Conservation (phyloP, 352 stramenopile species). For the Pythium utonaiense region DNA sequence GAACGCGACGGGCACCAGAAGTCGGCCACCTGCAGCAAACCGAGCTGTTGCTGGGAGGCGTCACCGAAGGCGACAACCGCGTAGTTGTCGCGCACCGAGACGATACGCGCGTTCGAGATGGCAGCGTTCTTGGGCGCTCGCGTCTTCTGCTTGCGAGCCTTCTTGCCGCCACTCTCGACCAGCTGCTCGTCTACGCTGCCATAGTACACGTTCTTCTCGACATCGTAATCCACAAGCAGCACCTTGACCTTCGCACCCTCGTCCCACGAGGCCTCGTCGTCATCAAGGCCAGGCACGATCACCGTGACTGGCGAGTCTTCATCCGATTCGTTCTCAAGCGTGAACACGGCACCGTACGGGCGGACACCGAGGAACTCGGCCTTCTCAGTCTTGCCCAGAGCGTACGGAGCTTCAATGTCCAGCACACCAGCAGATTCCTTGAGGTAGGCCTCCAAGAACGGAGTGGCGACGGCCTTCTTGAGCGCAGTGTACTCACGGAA, state of each 20-base stretch:
- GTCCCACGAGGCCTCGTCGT: slow-evolving; percentile 37
- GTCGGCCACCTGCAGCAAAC: slow-evolving; percentile 65
- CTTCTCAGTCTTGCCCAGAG: slow-evolving; percentile 73
- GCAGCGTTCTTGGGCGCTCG: slow-evolving; percentile 46
- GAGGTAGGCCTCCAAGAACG: slow-evolving; percentile 58
- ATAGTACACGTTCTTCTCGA: slow-evolving; percentile 83
- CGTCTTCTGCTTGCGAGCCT: slow-evolving; percentile 59
- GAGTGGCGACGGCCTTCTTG: slow-evolving; percentile 29
- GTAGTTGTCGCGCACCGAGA: slow-evolving; percentile 60
- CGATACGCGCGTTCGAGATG: slow-evolving; percentile 32
- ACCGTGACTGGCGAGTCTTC: slow-evolving; percentile 63
- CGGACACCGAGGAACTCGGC: slow-evolving; percentile 80
- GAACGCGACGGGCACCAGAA: slow-evolving; percentile 74
- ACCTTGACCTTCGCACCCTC: slow-evolving; percentile 73
- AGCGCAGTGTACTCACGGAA: slow-evolving; percentile 47
- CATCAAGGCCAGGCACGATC: slow-evolving; percentile 47
- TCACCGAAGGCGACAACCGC: slow-evolving; percentile 62
- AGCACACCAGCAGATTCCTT: slow-evolving; percentile 26
- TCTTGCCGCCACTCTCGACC: slow-evolving; percentile 61
- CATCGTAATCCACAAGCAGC: slow-evolving; percentile 81
- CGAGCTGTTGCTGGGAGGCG: slow-evolving; percentile 33
- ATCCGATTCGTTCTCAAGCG: slow-evolving; percentile 64
- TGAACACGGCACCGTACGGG: slow-evolving; percentile 84
- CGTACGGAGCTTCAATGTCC: slow-evolving; percentile 24
- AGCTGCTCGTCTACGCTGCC: slow-evolving; percentile 41